Base-by-base conservation (phyloP, 2,329 filamentous ascomycete species). In the Nemania bipapillata region DNA sequence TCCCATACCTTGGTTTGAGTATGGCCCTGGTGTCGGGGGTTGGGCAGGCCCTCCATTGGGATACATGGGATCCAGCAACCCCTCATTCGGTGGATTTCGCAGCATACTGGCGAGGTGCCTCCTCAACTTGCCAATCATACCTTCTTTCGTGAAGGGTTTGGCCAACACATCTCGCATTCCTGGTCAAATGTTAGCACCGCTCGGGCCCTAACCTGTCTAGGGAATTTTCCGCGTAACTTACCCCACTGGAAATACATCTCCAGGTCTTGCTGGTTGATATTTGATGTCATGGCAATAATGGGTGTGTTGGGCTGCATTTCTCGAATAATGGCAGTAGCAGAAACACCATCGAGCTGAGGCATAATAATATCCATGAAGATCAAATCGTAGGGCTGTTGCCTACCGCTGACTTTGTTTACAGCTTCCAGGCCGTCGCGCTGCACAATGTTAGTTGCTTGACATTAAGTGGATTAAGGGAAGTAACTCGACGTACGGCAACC, bases 251-350 rank as follows among this genome's bases (percentile, higher is more conserved):
- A 98, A 79, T 99, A 99, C 83, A 96, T 94, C 62, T 95, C 92
- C 70, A 98, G 96, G 78, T 99, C 96, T 76, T 97, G 95, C 69
- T 93, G 94, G 72, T 96, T 89, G 72, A 99, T 98, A 78, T 98
- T 99, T 3, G 95, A 97, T 2, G 96, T 99, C 96, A 99, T 98
- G 54, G 96, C 96, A 66, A 99, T 93, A 75, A 99, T 96, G 0
- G 96, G 96, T 22, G 92, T 90, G 5, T 90, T 88, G 42, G 89
- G 88, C 71, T 94, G 90, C 70, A 95, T 93, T 77, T 97, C 92
- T 61, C 95, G 90, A 72, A 99, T 97, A 70, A 97, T 89, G 76
- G 96, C 92, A 65, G 94, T 97, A 2, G 96, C 95, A 17, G 94
- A 97, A 5, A 98, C 94, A 74, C 96, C 96, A 76, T 98, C 96